Percentiles rank a stretch among this genome's conserved stretches.
These are phyloP conservation scores for Saccharomyces hybrid DNA, from an alignment of 1,139 yeast genomes.

Conservation along the genomic window DNA sequence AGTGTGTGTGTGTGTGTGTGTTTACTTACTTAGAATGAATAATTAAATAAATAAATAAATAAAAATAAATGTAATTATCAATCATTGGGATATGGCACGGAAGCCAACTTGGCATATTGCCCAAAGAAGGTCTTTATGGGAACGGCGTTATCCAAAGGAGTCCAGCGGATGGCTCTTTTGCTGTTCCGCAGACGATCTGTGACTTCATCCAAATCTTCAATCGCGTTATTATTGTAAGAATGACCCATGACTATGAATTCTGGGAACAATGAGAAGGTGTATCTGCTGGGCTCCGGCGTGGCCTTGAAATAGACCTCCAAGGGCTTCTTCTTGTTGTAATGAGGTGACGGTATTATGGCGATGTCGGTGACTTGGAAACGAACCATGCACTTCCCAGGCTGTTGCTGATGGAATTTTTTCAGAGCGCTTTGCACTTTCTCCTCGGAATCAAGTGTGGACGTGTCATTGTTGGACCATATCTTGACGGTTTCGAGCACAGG, in stretches of 20 bases:
- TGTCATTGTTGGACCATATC: constrained; percentile 11
- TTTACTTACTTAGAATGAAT: neutral
- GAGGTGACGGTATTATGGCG: neutral
- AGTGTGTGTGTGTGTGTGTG: neutral
- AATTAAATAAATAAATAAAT: neutral
- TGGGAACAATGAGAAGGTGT: neutral
- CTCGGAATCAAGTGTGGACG: neutral
- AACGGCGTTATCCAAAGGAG: constrained; percentile 2
- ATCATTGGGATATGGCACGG: neutral
- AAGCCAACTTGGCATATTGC: constrained; percentile 4
- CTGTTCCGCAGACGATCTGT: neutral
- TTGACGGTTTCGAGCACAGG: constrained; percentile 10
- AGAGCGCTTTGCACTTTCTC: neutral
- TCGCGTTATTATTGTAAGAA: neutral
- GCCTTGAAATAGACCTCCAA: neutral
- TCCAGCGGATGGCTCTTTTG: neutral
- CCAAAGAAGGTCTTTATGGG: constrained; percentile 9
- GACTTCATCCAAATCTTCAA: neutral
- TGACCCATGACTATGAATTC: neutral
- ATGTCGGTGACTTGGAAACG: neutral
- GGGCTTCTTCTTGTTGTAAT: neutral
- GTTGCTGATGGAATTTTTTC: neutral
- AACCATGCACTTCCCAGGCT: neutral
- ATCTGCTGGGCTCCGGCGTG: neutral
- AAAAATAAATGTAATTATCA: neutral